Evolutionary conservation across 2,329 filamentous ascomycete species (phyloP), one percentile per base, ranked within the genome.

Genomic region (Podosphaera fusca): DNA sequence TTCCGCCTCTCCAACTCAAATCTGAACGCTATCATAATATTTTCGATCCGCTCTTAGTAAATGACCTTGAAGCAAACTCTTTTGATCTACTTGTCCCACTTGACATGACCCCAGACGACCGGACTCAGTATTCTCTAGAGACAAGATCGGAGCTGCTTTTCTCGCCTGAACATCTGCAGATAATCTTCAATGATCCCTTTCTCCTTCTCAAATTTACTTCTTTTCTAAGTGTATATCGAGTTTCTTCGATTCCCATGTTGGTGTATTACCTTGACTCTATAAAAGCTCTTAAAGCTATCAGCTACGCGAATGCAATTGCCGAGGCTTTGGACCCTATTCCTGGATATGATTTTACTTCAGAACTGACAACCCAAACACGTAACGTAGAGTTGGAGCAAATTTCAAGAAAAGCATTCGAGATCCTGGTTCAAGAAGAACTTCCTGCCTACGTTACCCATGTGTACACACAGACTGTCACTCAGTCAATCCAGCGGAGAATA

Each of bases 191-290:
- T 2, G 78, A 85, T 58, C 77, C 81, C 0, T 70, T 75, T 5
- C 74, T 82, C 30, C 71, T 87, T 1, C 72, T 80, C 55, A 75
- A 74, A 50, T 88, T 88, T 65, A 83, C 79, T 1, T 74, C 77
- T 2, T 89, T 85, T 62, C 70, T 88, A 2, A 76, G 76, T 58
- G 67, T 71, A 3, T 71, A 75, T 50, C 73, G 81, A 50, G 78
- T 81, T 4, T 70, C 75, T 29, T 85, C 83, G 0, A 71, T 85
- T 1, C 77, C 82, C 0, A 69, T 84, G 6, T 69, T 88, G 12
- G 76, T 81, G 33, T 85, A 87, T 70, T 87, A 87, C 61, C 72
- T 87, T 1, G 81, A 86, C 62, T 76, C 82, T 0, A 67, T 80
- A 58, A 89, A 88, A 64, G 83, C 84, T 0, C 68, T 86, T 10